These are phyloP conservation scores for Yamadazyma buinensis DNA, from an alignment of 1,139 yeast species.

Conservation along the genomic window DNA sequence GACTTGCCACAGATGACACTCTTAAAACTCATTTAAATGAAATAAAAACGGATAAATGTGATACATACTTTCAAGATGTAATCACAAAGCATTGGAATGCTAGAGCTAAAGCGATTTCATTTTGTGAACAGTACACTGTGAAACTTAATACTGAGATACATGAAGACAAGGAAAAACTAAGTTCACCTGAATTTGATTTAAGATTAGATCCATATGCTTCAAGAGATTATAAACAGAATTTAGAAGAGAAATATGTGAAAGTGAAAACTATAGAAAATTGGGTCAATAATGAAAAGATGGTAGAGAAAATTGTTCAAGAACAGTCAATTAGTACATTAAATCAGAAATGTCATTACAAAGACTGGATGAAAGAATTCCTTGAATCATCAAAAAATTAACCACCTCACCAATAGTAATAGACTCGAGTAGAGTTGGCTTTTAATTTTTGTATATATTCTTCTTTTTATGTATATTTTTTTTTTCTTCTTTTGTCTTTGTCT, in stretches of 20 bases:
- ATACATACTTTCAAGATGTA: conserved; percentile 22
- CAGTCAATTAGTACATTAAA: conserved; percentile 31
- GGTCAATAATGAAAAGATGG: conserved; percentile 32
- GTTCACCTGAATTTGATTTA: conserved; percentile 21
- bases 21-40: conserved; percentile 38
- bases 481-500: too few relatives aligned
- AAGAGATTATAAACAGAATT: conserved; percentile 20
- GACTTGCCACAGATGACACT: conserved; percentile 39
- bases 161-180: conserved; percentile 6
- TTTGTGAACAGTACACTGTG: conserved; percentile 27
- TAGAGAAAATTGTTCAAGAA: conserved; percentile 33
- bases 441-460: not conserved
- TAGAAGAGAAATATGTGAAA: conserved; percentile 20
- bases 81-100: conserved; percentile 38
- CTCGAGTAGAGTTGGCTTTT: too few relatives aligned
- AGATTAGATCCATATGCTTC: conserved; percentile 41
- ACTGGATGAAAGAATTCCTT: conserved; percentile 25
- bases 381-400: not conserved
- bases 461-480: too few relatives aligned
- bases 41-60: conserved; percentile 21
- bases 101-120: conserved; percentile 27
- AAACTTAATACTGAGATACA: conserved; percentile 17
- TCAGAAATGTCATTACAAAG: conserved; percentile 34
- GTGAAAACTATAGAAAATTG: conserved; percentile 34
- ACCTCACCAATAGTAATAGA: too few relatives aligned